A percentile compares a stretch with the other conserved stretches of the same genome.
These are phyloP conservation scores for Russula virescens DNA, from an alignment of 768 basidiomycete species.

Conservation along the genomic window DNA sequence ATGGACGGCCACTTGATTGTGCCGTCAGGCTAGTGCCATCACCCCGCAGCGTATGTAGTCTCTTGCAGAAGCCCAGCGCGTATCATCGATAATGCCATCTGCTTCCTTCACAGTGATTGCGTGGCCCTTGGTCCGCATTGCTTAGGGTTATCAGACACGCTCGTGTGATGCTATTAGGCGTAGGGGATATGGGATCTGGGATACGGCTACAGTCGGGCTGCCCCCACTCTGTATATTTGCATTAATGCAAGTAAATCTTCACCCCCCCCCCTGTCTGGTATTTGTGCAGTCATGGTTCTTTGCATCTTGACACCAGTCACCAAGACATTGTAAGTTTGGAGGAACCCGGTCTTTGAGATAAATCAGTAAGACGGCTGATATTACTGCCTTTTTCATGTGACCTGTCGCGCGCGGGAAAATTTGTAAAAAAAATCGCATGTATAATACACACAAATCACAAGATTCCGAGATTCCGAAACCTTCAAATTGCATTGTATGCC, in stretches of 20 bases:
- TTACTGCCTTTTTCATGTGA: too few species aligned
- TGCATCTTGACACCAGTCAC: too few species aligned
- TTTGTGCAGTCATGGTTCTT: too few species aligned
- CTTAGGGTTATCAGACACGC: not conserved
- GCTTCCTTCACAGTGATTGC: not conserved
- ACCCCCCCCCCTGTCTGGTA: too few species aligned
- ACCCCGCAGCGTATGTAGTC: constrained; percentile 12
- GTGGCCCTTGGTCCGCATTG: not conserved
- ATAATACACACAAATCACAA: too few species aligned
- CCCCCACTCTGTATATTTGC: not conserved
- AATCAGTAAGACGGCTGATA: too few species aligned
- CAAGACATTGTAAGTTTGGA: too few species aligned
- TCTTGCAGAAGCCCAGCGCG: not conserved
- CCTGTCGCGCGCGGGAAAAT: too few species aligned
- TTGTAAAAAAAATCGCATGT: too few species aligned
- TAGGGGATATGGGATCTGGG: not conserved
- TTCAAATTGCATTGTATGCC: too few species aligned
- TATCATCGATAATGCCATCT: constrained; percentile 9
- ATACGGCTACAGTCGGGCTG: not conserved
- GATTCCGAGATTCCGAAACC: too few species aligned
- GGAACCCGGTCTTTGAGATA: too few species aligned
- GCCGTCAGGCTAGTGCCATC: not conserved
- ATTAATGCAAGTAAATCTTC: not conserved
- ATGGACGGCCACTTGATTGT: not conserved
- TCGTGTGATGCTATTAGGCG: not conserved